phyloP scores from a whole-genome alignment of 2,329 filamentous ascomycete genomes.

The Penicillium crustosum region DNA sequence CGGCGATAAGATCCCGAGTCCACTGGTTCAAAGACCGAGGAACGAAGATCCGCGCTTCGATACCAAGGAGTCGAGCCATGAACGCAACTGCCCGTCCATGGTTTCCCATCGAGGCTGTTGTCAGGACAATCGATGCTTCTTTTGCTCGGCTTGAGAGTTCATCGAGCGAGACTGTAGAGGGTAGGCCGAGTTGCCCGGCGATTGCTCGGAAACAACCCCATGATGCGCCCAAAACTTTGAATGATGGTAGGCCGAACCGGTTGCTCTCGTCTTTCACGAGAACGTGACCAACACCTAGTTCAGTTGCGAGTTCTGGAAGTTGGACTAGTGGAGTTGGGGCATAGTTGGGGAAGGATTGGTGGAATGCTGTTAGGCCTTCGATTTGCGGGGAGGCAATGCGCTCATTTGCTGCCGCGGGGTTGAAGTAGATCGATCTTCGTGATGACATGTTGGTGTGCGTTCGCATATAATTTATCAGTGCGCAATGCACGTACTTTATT shows the following conservation, averaged over 20 bases:
- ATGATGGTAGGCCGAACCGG: conserved; percentile 68
- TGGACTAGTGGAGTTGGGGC: conserved; percentile 55
- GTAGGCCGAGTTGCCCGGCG: conserved; percentile 45
- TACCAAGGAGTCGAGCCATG: conserved; percentile 62
- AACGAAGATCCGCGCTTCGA: conserved; percentile 62
- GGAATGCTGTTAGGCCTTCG: conserved; percentile 47
- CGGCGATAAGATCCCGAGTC: conserved; percentile 56
- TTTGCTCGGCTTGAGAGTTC: conserved; percentile 42
- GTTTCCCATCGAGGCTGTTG: conserved; percentile 73
- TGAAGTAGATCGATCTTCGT: conserved; percentile 30
- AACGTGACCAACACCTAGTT: conserved; percentile 59
- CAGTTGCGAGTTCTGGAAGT: conserved; percentile 55
- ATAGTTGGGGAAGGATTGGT: conserved; percentile 59
- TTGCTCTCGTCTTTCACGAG: conserved; percentile 70
- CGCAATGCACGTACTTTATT: not conserved
- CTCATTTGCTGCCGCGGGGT: conserved; percentile 21
- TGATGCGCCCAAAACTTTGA: conserved; percentile 78
- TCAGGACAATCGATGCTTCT: conserved; percentile 45
- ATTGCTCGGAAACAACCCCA: conserved; percentile 68
- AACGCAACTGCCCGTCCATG: conserved; percentile 71
- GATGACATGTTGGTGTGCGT: conserved; percentile 15
- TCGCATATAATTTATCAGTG: not conserved
- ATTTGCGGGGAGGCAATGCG: conserved; percentile 12
- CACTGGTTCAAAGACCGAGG: conserved; percentile 57
- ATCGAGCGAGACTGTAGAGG: conserved; percentile 45